phyloP scores from a whole-genome alignment of 2,329 filamentous ascomycete genomes.

The Boeremia lycopersici region DNA sequence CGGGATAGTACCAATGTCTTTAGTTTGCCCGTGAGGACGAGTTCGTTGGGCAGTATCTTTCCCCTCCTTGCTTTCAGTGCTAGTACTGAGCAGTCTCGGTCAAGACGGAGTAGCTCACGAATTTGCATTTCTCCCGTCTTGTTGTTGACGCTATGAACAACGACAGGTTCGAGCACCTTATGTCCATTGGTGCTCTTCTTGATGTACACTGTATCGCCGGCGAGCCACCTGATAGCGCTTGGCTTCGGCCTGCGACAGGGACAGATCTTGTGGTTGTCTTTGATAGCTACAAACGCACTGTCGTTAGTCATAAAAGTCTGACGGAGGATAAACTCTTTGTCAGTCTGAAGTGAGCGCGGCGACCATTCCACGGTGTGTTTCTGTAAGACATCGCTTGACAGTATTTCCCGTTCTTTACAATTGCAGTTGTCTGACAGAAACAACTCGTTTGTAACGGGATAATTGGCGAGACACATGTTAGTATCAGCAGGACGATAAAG shows the following conservation, averaged over 20 bases:
- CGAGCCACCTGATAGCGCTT: constrained; percentile 7
- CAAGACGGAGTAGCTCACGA: constrained; percentile 60
- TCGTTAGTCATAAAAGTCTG: constrained; percentile 69
- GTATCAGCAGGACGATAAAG: constrained; percentile 75
- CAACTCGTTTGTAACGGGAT: constrained; percentile 73
- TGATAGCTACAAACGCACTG: constrained; percentile 66
- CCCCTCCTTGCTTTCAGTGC: constrained; percentile 27
- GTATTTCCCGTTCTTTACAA: constrained; percentile 62
- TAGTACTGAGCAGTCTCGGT: constrained; percentile 45
- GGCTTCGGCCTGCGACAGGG: constrained; percentile 40
- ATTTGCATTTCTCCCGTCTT: constrained; percentile 49
- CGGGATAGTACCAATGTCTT: constrained; percentile 45
- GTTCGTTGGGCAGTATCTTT: constrained; percentile 57
- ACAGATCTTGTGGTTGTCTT: constrained; percentile 62
- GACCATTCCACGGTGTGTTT: constrained; percentile 65
- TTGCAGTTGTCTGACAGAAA: constrained; percentile 80
- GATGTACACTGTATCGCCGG: constrained; percentile 54
- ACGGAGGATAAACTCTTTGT: constrained; percentile 65
- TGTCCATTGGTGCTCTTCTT: constrained; percentile 32
- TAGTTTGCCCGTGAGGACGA: constrained; percentile 61
- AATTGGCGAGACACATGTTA: constrained; percentile 68
- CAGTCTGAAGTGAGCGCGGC: constrained; percentile 56
- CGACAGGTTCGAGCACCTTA: constrained; percentile 63
- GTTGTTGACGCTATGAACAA: constrained; percentile 56
- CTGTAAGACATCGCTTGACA: constrained; percentile 61